These are phyloP conservation scores for Talaromyces sp. DNA, from an alignment of 2,329 filamentous ascomycete species.

Conservation along the genomic window DNA sequence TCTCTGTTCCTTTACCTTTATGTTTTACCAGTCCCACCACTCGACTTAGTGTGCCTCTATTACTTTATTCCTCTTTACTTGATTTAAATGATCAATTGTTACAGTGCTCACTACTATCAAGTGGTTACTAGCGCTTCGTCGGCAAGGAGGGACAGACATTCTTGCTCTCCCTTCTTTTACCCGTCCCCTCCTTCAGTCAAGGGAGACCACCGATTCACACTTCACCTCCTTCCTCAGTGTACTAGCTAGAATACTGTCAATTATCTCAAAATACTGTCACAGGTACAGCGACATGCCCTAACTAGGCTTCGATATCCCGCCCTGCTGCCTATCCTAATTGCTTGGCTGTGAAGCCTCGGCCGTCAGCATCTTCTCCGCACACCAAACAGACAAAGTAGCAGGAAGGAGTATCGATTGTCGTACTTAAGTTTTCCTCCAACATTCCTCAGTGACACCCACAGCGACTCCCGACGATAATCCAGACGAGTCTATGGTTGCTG, in stretches of 20 bases:
- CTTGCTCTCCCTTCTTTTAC: slow-evolving; percentile 2
- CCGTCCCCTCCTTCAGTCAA: slow-evolving; percentile 9
- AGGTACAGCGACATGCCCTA: slow-evolving; percentile 13
- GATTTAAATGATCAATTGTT: background rate
- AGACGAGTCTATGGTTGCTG: slow-evolving; percentile 38
- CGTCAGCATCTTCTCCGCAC: slow-evolving; percentile 18
- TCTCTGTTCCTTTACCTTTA: background rate
- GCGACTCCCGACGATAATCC: slow-evolving; percentile 28
- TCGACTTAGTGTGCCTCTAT: no score
- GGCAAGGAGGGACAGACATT: slow-evolving; percentile 17
- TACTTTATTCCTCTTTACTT: no score
- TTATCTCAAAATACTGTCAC: background rate
- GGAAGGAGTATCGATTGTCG: slow-evolving; percentile 15
- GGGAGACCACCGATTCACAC: background rate
- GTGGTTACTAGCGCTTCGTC: background rate
- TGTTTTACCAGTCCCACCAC: no score
- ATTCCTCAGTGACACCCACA: slow-evolving; percentile 27
- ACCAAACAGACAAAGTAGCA: background rate
- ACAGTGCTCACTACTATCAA: background rate
- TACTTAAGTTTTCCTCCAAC: slow-evolving; percentile 25
- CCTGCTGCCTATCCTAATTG: slow-evolving; percentile 25
- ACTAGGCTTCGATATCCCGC: slow-evolving; percentile 10
- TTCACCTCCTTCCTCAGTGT: background rate
- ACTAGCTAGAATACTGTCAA: background rate
- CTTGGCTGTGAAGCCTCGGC: slow-evolving; percentile 21